These are phyloP conservation scores for Colletotrichum sp. DNA, from an alignment of 2,329 filamentous ascomycete genomes.

Conservation along the genomic window DNA sequence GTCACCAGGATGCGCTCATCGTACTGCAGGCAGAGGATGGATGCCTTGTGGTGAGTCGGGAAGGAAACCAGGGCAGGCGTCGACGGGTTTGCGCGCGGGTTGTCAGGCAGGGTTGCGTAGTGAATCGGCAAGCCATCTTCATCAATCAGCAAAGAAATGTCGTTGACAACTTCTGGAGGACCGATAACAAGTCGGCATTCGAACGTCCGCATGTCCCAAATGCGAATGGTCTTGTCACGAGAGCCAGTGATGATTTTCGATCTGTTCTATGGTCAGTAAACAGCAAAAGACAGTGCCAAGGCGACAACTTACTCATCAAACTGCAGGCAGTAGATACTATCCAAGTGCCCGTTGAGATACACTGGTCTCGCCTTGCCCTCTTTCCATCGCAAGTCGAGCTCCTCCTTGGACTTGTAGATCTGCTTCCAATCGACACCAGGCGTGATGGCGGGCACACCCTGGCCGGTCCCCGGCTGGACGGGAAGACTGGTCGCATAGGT, in stretches of 20 bases:
- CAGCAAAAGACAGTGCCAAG: not conserved
- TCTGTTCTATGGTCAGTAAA: conserved; percentile 52
- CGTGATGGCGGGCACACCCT: conserved; percentile 59
- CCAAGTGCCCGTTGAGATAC: conserved; percentile 90
- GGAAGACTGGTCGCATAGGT: conserved; percentile 64
- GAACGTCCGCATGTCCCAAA: conserved; percentile 94
- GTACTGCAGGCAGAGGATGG: conserved; percentile 94
- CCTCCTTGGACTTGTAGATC: conserved; percentile 79
- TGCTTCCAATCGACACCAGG: conserved; percentile 83
- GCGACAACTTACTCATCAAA: conserved; percentile 81
- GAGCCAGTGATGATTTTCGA: conserved; percentile 97
- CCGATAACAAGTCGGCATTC: conserved; percentile 88
- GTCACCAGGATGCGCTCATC: conserved; percentile 93
- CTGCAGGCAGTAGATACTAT: conserved; percentile 97
- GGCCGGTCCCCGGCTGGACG: conserved; percentile 57
- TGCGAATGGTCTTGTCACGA: conserved; percentile 90
- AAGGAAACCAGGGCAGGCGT: conserved; percentile 63
- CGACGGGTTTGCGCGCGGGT: conserved; percentile 49
- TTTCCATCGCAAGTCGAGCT: conserved; percentile 82
- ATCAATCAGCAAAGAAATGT: conserved; percentile 56
- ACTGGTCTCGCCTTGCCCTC: conserved; percentile 79
- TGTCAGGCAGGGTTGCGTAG: conserved; percentile 60
- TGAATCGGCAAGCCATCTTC: conserved; percentile 57
- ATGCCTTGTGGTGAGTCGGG: conserved; percentile 80
- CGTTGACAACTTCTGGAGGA: conserved; percentile 68